Base-by-base conservation (phyloP, 805 yeast species). In the Debaryomyces hansenii region DNA sequence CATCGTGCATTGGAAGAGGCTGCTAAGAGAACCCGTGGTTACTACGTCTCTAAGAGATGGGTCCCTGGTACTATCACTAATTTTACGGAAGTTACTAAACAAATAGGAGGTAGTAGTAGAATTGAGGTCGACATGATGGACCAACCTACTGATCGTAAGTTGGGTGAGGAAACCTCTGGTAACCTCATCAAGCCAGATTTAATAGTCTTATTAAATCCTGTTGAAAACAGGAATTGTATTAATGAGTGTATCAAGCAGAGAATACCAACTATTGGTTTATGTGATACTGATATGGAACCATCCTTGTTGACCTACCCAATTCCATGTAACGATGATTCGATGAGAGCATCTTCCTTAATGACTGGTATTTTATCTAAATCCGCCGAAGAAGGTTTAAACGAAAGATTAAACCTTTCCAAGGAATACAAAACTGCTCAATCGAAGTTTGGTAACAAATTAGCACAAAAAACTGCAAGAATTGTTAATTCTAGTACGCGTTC, bases 231-330 rank as follows among this genome's bases (percentile, higher is more conserved):
- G 58, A 84, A 83, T 56, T 85, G 91, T 42, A 70, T 94, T 42
- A 75, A 76, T 42, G 99, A 94, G 69, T 94, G 97, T 51, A 79
- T 82, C 55, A 82, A 82, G 59, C 75, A 84, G 49, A 80, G 96
- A 63, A 80, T 94, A 28, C 99, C 99, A 48, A 90, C 97, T 0
- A 83, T 94, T 57, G 98, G 97, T 24, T 79, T 94, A 47, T 83
- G 94, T 51, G 99, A 94, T 69, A 91, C 98, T 18, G 92, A 94
- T 67, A 83, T 87, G 63, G 97, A 94, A 62, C 96, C 97, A 7
- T 80, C 87, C 12, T 70, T 86, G 55, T 87, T 92, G 44, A 90
- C 97, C 1, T 94, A 94, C 62, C 96, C 98, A 42, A 87, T 94
- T 54, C 98, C 98, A 14, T 96, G 96, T 52, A 94, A 94, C 63